Percentiles rank a stretch among this genome's conserved stretches.
phyloP scores from a whole-genome alignment of 83 land plant genomes.

The Picea abies region DNA sequence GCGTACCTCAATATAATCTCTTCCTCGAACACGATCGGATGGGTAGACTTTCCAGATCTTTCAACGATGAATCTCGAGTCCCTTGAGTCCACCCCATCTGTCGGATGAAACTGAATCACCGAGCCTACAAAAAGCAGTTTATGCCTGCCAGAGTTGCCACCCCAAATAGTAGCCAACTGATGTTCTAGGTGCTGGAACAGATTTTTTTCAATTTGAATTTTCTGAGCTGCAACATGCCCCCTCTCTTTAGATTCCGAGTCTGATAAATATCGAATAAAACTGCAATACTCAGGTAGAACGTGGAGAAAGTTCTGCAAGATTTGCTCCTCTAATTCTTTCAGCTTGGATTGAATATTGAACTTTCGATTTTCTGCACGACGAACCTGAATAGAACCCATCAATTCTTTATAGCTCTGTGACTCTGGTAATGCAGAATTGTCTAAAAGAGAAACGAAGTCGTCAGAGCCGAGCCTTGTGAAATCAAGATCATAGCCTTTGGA shows the following conservation, averaged over 20 bases:
- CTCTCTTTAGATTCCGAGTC: background rate
- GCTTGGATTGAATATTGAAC: background rate
- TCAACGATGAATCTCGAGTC: background rate
- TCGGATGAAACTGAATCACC: background rate
- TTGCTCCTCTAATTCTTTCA: background rate
- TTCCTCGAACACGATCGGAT: background rate
- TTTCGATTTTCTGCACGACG: background rate
- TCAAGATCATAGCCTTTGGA: constrained; percentile 4
- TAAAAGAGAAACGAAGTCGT: background rate
- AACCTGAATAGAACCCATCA: background rate
- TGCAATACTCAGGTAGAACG: background rate
- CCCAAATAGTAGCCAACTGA: background rate
- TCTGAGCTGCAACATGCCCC: background rate
- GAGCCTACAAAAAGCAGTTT: background rate
- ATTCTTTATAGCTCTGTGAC: background rate
- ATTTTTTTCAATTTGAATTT: no score
- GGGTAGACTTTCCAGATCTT: background rate
- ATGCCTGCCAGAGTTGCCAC: background rate
- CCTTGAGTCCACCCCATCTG: background rate
- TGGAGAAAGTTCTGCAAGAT: background rate
- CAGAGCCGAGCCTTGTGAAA: background rate
- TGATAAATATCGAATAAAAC: background rate
- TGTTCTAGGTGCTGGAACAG: background rate
- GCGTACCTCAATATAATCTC: background rate
- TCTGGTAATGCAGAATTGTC: background rate